These are phyloP conservation scores for Gryganskiella cystojenkinii DNA, from an alignment of 192 early-diverging fungal genomes.

Conservation along the genomic window DNA sequence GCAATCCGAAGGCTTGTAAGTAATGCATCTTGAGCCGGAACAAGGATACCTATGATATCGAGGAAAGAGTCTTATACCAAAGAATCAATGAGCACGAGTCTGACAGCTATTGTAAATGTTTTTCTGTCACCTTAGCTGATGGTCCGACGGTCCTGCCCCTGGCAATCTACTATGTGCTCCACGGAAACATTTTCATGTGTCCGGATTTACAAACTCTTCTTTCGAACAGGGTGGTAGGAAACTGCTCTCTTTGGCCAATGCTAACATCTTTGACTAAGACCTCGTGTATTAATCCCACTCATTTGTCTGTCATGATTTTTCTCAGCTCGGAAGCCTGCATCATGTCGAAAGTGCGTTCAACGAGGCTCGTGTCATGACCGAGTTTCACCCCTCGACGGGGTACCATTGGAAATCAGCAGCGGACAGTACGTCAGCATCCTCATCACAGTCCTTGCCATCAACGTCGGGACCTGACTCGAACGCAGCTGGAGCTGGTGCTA, in stretches of 20 bases:
- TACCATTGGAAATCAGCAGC: constrained; percentile 62
- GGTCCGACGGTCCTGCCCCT: constrained; percentile 60
- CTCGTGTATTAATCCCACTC: background rate
- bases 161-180: constrained; percentile 75
- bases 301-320: background rate
- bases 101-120: background rate
- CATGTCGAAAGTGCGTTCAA: constrained; percentile 68
- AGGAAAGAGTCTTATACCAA: no score
- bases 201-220: constrained; percentile 78
- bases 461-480: background rate
- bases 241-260: background rate
- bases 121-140: background rate
- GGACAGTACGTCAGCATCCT: constrained; percentile 1
- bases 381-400: constrained; percentile 68
- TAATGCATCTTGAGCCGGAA: no score
- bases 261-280: background rate
- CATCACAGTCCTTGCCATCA: constrained; percentile 4
- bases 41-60: no score
- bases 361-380: constrained; percentile 60
- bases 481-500: background rate
- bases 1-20: no score
- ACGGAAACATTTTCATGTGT: constrained; percentile 79
- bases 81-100: no score
- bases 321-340: constrained; percentile 56
- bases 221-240: constrained; percentile 71